Percentiles rank a stretch among this genome's conserved stretches.
phyloP scores from a whole-genome alignment of 352 stramenopile species.

The Globisporangium paddicum region DNA sequence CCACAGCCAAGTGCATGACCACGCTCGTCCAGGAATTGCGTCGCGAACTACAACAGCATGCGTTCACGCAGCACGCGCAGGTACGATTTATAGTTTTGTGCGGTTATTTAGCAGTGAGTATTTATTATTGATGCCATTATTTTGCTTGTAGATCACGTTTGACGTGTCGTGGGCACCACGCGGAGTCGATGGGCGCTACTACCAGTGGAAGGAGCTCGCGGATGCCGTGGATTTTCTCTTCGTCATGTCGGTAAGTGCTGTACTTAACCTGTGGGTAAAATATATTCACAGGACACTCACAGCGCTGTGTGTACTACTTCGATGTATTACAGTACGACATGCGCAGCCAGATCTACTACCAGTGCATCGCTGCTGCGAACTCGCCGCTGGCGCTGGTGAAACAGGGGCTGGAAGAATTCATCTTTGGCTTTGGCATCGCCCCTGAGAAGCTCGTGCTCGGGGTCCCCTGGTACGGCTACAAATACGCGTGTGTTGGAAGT shows the following conservation, averaged over 20 bases:
- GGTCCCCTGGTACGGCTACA: constrained; percentile 90
- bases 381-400: constrained; percentile 65
- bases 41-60: constrained; percentile 36
- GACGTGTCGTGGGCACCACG: constrained; percentile 76
- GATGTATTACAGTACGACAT: constrained; percentile 83
- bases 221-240: constrained; percentile 80
- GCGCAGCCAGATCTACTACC: constrained; percentile 88
- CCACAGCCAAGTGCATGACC: constrained; percentile 38
- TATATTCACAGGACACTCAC: no score
- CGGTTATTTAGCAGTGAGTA: no score
- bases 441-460: constrained; percentile 85
- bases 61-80: constrained; percentile 60
- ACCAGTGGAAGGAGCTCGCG: constrained; percentile 72
- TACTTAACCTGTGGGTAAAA: no score
- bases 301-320: no score
- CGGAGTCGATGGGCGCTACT: constrained; percentile 79
- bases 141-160: constrained; percentile 57
- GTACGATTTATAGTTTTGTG: constrained; percentile 6
- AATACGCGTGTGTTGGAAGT: constrained; percentile 55
- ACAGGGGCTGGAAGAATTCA: constrained; percentile 75
- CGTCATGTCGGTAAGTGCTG: constrained; percentile 76
- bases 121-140: constrained; percentile 4
- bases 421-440: constrained; percentile 48
- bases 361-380: constrained; percentile 85
- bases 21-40: constrained; percentile 63